Percentiles rank a stretch among this genome's conserved stretches.
These are phyloP conservation scores for Cryptococcus wingfieldii DNA, from an alignment of 1,284 basidiomycete species.

Conservation along the genomic window DNA sequence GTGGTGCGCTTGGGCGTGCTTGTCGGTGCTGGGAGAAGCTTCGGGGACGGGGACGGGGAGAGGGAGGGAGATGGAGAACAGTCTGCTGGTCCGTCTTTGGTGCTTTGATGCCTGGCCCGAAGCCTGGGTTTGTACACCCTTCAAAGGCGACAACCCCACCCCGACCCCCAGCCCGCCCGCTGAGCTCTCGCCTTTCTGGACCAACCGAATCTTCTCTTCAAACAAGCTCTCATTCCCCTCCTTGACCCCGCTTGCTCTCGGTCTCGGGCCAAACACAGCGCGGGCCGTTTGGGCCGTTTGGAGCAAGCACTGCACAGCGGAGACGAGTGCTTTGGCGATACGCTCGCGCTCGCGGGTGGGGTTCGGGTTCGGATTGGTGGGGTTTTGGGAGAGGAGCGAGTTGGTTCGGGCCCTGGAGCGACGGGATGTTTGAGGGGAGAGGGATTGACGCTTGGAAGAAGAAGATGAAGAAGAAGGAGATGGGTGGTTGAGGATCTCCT, in stretches of 20 bases:
- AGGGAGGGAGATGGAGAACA: constrained; percentile 43
- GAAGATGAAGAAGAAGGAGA: not conserved
- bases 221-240: constrained; percentile 28
- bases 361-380: too few species aligned
- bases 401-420: constrained; percentile 10
- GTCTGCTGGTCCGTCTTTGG: constrained; percentile 34
- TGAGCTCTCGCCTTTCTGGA: constrained; percentile 37
- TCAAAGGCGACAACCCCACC: too few species aligned
- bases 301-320: constrained; percentile 33
- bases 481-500: constrained; percentile 42
- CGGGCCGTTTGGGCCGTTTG: constrained; percentile 31
- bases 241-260: constrained; percentile 5
- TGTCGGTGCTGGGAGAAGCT: not conserved
- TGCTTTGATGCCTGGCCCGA: constrained; percentile 8
- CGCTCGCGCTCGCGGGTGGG: constrained; percentile 20
- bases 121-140: too few species aligned
- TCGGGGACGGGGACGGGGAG: constrained; percentile 11
- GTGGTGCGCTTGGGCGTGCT: not conserved
- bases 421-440: too few species aligned
- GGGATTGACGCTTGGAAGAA: too few species aligned
- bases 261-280: constrained; percentile 29
- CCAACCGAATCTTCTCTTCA: constrained; percentile 35
- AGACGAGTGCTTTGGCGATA: constrained; percentile 29
- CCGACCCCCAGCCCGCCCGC: too few species aligned
- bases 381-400: constrained; percentile 7